phyloP scores from a whole-genome alignment of 2,329 filamentous ascomycete genomes.

The Stachybotrys chartarum region DNA sequence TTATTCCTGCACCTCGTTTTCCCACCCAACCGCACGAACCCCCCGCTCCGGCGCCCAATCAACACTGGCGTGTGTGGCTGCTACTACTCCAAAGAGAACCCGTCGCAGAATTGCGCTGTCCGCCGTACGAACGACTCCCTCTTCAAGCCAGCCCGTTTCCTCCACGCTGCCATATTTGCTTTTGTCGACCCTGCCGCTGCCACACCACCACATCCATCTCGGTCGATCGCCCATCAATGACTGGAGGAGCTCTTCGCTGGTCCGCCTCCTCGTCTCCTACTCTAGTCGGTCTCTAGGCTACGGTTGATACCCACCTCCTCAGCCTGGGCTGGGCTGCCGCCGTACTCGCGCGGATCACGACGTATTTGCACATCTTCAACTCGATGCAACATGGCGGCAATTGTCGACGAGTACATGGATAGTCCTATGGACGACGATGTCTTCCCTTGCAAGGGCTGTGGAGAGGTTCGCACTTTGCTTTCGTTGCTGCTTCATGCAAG shows the following conservation, averaged over 20 bases:
- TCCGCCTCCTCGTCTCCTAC: neutral
- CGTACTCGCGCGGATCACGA: neutral
- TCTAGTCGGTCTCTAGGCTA: neutral
- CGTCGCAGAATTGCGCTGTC: neutral
- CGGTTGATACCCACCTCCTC: neutral
- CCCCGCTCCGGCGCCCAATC: neutral
- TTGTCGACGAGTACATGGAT: conserved; percentile 56
- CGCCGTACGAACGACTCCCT: neutral
- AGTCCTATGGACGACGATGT: conserved; percentile 72
- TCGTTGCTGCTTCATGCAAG: neutral
- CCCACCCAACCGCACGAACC: neutral
- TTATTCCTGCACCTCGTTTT: neutral
- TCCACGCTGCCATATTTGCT: neutral
- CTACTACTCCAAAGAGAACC: neutral
- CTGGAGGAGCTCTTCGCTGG: neutral
- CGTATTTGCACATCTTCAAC: neutral
- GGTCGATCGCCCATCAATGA: neutral
- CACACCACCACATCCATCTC: neutral
- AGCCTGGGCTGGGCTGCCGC: neutral
- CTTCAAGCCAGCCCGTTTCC: neutral
- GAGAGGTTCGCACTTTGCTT: conserved; percentile 57
- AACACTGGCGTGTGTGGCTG: neutral
- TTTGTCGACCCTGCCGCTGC: neutral
- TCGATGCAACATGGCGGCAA: conserved; percentile 32
- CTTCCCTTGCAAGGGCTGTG: conserved; percentile 88